Evolutionary conservation across 2,329 filamentous ascomycete species (phyloP).

Genomic region (Paecilomyces formosus): DNA sequence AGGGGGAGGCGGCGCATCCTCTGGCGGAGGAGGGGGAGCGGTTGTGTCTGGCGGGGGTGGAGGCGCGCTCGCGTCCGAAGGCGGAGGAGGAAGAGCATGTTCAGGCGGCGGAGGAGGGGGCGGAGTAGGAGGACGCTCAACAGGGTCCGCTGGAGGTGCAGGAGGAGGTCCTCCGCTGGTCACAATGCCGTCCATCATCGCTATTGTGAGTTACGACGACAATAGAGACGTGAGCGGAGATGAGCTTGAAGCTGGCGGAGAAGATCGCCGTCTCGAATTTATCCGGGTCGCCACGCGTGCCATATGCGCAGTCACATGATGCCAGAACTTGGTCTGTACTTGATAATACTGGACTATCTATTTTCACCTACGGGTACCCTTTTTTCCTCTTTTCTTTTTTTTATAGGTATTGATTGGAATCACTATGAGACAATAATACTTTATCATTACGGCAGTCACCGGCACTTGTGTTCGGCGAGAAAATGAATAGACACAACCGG

Average conservation of each 20-base stretch:
- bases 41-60: constrained; percentile 34
- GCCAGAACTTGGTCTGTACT: background rate
- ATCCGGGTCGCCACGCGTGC: background rate
- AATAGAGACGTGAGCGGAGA: background rate
- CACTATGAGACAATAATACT: too few species aligned
- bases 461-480: background rate
- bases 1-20: constrained; percentile 38
- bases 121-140: constrained; percentile 28
- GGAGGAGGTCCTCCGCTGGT: constrained; percentile 21
- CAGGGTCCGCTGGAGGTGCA: constrained; percentile 28
- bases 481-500: background rate
- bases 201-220: background rate
- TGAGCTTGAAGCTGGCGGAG: background rate
- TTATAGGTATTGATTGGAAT: too few species aligned
- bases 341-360: too few species aligned
- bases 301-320: background rate
- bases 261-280: background rate
- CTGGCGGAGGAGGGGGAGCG: constrained; percentile 36
- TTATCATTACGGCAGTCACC: too few species aligned
- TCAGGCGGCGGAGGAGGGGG: constrained; percentile 33
- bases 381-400: too few species aligned
- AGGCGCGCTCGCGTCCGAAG: constrained; percentile 28
- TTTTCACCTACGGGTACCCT: too few species aligned
- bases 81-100: constrained; percentile 35
- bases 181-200: constrained; percentile 27